Evolutionary conservation across 2,329 filamentous ascomycete species (phyloP).

Genomic region (Rugonectria rugulosa): DNA sequence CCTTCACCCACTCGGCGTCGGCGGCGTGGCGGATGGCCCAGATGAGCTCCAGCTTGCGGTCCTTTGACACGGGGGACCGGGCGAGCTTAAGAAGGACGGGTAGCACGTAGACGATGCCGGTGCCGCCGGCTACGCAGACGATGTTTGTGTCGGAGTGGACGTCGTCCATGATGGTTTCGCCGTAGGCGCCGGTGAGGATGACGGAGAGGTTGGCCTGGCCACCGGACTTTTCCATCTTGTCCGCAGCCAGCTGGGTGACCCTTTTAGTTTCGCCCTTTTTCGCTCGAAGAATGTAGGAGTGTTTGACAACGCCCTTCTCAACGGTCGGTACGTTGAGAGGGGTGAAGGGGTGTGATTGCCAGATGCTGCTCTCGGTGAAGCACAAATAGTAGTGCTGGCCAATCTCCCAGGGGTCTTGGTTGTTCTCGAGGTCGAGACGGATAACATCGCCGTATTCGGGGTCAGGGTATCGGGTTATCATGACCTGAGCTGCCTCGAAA

Average conservation of each 20-base stretch:
- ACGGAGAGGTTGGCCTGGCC: slow-evolving; percentile 55
- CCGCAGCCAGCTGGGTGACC: slow-evolving; percentile 54
- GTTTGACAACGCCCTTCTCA: slow-evolving; percentile 50
- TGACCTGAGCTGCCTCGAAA: slow-evolving; percentile 62
- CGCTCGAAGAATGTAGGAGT: slow-evolving; percentile 65
- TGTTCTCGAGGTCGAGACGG: slow-evolving; percentile 70
- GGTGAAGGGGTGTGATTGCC: slow-evolving; percentile 78
- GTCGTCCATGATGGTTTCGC: slow-evolving; percentile 55
- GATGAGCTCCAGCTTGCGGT: slow-evolving; percentile 65
- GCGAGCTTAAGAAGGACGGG: slow-evolving; percentile 46
- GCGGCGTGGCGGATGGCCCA: slow-evolving; percentile 66
- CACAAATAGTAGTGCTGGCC: slow-evolving; percentile 78
- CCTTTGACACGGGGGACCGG: slow-evolving; percentile 51
- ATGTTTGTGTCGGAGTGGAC: slow-evolving; percentile 51
- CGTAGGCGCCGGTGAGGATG: slow-evolving; percentile 70
- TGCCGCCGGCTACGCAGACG: slow-evolving; percentile 50
- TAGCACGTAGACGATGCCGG: slow-evolving; percentile 50
- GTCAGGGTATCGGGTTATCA: slow-evolving; percentile 58
- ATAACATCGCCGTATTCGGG: slow-evolving; percentile 67
- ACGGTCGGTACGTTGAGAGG: slow-evolving; percentile 62
- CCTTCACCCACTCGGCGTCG: slow-evolving; percentile 65
- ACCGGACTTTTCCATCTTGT: slow-evolving; percentile 43
- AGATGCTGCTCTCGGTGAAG: slow-evolving; percentile 71
- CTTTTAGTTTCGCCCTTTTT: slow-evolving; percentile 67
- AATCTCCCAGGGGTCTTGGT: slow-evolving; percentile 67